Evolutionary conservation across 352 stramenopile genomes (phyloP), one percentile per base, ranked within the genome.

Genomic region (Phytophthora hybrid): DNA sequence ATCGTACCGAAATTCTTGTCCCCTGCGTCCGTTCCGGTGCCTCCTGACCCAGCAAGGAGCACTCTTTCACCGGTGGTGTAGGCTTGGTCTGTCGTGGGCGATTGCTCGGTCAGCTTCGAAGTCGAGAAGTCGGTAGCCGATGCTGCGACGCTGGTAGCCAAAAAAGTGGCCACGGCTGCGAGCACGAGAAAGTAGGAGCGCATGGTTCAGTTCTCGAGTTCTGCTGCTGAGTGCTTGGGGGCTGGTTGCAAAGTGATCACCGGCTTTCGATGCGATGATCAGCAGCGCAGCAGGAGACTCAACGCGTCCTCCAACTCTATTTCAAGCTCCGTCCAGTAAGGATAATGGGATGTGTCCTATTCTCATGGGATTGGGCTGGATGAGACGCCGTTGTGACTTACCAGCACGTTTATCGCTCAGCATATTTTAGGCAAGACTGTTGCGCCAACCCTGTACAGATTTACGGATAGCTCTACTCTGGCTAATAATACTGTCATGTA

Each of bases 301-400:
- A 53, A 53, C 46, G 46, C 19, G 46, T 53, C 46, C 19, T 53
- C 46, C 3, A 53, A 7, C 46, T 53, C 46, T 53, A 53, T 53
- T 29, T 53, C 46, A 53, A 53, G 46, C 19, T 6, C 46, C 10
- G n/a, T 49, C 46, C 19, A 53, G 21, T 55, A 37, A 34, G 7
- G 23, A 31, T 57, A 19, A 57, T n/a, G 51, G n/a, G 47, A 29
- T 29, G 19, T 31, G 47, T 16, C 41, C 41, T 51, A 51, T 53
- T 53, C n/a, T 23, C 46, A 53, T 53, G 46, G 18, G 46, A 53
- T 21, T n/a, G 51, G 23, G 5, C 37, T 18, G 37, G 16, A 34
- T 10, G 23, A 32, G 23, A 34, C n/a, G 19, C 51, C 10, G 23
- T 37, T 57, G 10, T 10, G 10, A 8, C 18, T 4, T 29, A 26